Base-by-base conservation (phyloP, 2,329 filamentous ascomycete species). In the Knufia petricola region DNA sequence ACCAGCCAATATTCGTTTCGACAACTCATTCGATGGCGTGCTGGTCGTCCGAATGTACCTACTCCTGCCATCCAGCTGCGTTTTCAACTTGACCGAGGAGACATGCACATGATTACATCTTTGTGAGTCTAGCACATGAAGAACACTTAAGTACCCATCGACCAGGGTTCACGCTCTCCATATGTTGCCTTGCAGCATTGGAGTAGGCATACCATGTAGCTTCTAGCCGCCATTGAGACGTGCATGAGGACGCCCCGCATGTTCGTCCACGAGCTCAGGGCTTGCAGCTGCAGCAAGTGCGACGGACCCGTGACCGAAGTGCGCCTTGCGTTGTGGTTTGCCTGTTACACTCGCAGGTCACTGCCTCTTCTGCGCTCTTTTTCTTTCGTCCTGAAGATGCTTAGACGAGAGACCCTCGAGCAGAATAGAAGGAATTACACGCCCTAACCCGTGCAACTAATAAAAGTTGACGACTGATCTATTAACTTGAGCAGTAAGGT, bases 281-380 rank as follows among this genome's bases (percentile, higher is more conserved):
- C 15, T 32, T 19, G 32, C 12, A 24, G 31, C 19, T n/a, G n/a
- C 4, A 20, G 8, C 10, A n/a, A 28, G 20, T 10, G 9, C 28
- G 6, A 28, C 12, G 32, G 17, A 47, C 44, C 28, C 20, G 32
- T 47, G 44, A 47, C 23, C 20, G 9, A 3, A 39, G 19, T 38
- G 44, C 32, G 34, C 44, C 44, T 47, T 47, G 44, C 44, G 30
- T 47, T 38, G 8, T 28, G 23, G 17, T 21, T 19, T 38, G 26
- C n/a, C 17, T 24, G 6, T 13, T 34, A 9, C 3, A 7, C 3
- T 8, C 10, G n/a, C 41, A 15, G 19, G 23, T 44, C 26, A 32
- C 8, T 9, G 15, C 15, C 12, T 32, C 9, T 3, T 4, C 17
- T 10, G 3, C 24, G 20, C n/a, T n/a, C 15, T 7, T 44, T 17